Percentiles rank a stretch among this genome's conserved stretches.
Evolutionary conservation across 2,329 filamentous ascomycete genomes (phyloP).

Genomic region (Penicillium sp.): DNA sequence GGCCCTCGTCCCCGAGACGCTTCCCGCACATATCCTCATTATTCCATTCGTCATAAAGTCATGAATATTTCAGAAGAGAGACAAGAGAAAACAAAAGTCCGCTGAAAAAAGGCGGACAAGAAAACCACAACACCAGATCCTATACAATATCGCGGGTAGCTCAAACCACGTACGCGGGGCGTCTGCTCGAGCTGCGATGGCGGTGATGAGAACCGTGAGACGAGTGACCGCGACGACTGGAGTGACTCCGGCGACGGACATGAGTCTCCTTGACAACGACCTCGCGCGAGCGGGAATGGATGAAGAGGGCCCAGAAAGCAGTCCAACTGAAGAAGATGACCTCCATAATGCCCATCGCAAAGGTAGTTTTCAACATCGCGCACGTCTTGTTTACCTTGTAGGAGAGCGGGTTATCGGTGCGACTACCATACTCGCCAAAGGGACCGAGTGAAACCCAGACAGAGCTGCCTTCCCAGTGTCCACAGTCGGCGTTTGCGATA

Average conservation of each 20-base stretch:
- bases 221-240: conserved; percentile 39
- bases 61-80: conserved; percentile 9
- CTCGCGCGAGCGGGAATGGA: conserved; percentile 37
- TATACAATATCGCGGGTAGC: not conserved
- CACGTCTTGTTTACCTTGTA: conserved; percentile 74
- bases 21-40: conserved; percentile 19
- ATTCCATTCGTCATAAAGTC: conserved; percentile 18
- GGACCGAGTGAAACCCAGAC: conserved; percentile 66
- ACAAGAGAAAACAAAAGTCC: not conserved
- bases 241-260: conserved; percentile 39
- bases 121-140: conserved; percentile 4
- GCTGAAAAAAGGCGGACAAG: conserved; percentile 1
- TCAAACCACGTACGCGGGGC: conserved; percentile 36
- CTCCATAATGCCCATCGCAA: conserved; percentile 90
- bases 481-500: conserved; percentile 69
- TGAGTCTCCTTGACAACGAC: conserved; percentile 46
- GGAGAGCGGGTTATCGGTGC: conserved; percentile 53
- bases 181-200: conserved; percentile 35
- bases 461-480: conserved; percentile 56
- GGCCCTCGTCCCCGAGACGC: not conserved
- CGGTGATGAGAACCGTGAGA: conserved; percentile 27
- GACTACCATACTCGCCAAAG: conserved; percentile 59
- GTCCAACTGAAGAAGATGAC: conserved; percentile 79
- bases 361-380: conserved; percentile 88
- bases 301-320: conserved; percentile 65